Base-by-base conservation (phyloP, 1,284 basidiomycete species). In the Austroboletus niveus region DNA sequence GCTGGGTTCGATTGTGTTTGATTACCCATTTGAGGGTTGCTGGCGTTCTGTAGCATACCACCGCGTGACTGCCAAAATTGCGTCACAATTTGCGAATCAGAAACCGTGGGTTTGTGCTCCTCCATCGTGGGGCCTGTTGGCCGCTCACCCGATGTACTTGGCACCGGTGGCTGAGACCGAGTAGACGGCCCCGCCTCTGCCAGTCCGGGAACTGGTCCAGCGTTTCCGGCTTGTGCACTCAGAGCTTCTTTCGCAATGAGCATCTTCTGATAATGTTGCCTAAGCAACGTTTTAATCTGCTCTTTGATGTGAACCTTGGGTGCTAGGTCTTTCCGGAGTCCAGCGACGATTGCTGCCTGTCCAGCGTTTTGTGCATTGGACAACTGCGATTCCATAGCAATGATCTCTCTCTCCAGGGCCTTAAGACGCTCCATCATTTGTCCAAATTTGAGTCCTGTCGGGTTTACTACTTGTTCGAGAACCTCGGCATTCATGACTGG, bases 11-110 rank as follows among this genome's bases (percentile, higher is more conserved):
- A 9, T 46, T 52, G 57, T 32, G 31, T 5, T 49, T 66, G 62
- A 46, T 49, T 29, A 39, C 53, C 55, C 6, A 38, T 40, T 38
- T 48, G 52, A 44, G 45, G 30, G 17, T 36, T 48, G 20, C 31
- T 34, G 15, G 48, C 15, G 5, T 32, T 52, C 5, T 44, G 12
- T 27, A 56, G 5, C 12, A 49, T 45, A 15, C 66, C 58, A 22
- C 56, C 55, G 38, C 62, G 66, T n/a, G 66, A 52, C 31, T 63
- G 67, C 63, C 64, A 69, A 29, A 66, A 54, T 15, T 66, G 60
- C 1, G 53, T 11, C 30, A 67, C 4, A 22, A 53, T 44, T 27
- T 70, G 68, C 7, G 59, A 46, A 31, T 62, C 60, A 20, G 52
- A 14, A 17, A 55, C n/a, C 1, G 8, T 8, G 3, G 48, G 40